These are phyloP conservation scores for Neurospora intermedia DNA, from an alignment of 495 filamentous ascomycete species.

Conservation along the genomic window DNA sequence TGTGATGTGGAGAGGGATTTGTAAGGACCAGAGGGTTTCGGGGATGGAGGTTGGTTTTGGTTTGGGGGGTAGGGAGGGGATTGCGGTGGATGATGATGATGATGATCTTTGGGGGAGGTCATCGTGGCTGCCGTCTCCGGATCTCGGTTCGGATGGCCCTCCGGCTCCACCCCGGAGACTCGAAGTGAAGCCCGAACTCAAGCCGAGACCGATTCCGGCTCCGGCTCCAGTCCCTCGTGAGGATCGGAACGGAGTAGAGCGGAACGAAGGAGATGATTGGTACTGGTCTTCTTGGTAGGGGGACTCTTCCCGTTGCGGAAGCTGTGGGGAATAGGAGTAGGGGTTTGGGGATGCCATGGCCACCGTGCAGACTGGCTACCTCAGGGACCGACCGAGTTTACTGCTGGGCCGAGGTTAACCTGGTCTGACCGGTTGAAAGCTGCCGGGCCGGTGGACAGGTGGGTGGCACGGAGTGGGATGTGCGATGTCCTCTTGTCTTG, in stretches of 20 bases:
- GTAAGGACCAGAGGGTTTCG: slow-evolving; percentile 36
- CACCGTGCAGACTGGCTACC: not conserved
- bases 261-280: not conserved
- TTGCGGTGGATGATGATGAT: not conserved
- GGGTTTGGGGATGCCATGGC: not conserved
- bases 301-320: not conserved
- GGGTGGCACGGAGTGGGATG: not conserved
- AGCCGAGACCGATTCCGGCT: not conserved
- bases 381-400: not conserved
- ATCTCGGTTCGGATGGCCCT: not conserved
- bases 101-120: not conserved
- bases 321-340: not conserved
- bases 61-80: slow-evolving; percentile 3
- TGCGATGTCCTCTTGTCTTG: not conserved
- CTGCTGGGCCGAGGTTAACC: not conserved
- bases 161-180: not conserved
- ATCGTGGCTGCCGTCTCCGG: not conserved
- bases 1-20: slow-evolving; percentile 42
- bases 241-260: not conserved
- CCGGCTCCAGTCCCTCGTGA: not conserved
- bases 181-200: not conserved
- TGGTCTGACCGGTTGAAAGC: not conserved
- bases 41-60: slow-evolving; percentile 18
- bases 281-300: not conserved
- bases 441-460: not conserved